Evolutionary conservation across 2,329 filamentous ascomycete genomes (phyloP), one percentile per base, ranked within the genome.

Genomic region (Arachnopeziza araneosa): DNA sequence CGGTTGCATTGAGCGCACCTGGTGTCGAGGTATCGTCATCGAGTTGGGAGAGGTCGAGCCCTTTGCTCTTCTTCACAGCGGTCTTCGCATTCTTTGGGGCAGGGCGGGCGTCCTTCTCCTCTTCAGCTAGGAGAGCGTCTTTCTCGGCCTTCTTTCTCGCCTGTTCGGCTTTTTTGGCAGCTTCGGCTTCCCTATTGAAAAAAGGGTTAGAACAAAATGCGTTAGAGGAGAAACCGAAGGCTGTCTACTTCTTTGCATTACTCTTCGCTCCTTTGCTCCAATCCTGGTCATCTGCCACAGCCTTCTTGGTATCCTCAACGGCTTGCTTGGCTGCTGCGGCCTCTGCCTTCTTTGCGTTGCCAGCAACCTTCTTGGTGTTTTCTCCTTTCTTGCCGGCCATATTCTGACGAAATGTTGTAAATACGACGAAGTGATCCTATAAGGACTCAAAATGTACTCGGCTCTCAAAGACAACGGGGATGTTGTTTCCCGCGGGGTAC

Each of bases 321-420:
- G 91, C 90, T 61, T 87, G 82, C 77, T 98, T 98, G 59, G 83
- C 77, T 9, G 90, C 89, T 1, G 92, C 93, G 2, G 86, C 87
- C 54, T 97, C 92, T 64, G 92, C 92, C 81, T 99, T 98, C 77
- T 91, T 84, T 64, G 93, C 92, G 75, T 97, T 91, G 65, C 93
- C 95, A 9, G 88, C 85, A 2, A 78, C 91, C 80, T 98, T 98
- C 78, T 96, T 98, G 74, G 82, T 88, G 77, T 89, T 91, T 64
- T 96, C 92, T 71, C 80, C 83, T 75, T 90, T 93, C 76, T 90
- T 91, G 68, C 82, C 83, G 26, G 80, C 87, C 89, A 93, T 93
- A n/a, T 65, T 66, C 78, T 63, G 26, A 55, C 22, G 4, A 3
- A 12, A 55, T 44, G 24, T 30, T 24, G 26, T 5, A 26, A 54